Evolutionary conservation across 108 stramenopile genomes (phyloP).

Genomic region (Cyclotella atomus): DNA sequence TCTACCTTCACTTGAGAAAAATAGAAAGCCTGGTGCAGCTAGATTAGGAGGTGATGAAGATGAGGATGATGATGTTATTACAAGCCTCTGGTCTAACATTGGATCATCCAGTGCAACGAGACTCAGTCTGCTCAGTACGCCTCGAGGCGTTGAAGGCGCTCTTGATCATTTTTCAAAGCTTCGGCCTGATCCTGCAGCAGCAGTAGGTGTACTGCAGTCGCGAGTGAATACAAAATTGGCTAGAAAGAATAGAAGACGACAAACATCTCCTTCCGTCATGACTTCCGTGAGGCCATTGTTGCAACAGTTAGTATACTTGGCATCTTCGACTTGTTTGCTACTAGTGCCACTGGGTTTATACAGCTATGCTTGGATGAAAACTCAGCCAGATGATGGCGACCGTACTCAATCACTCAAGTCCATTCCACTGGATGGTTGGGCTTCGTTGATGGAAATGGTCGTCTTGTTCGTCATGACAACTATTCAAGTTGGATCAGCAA

Average conservation of each 20-base stretch:
- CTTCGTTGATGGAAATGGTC: constrained; percentile 65
- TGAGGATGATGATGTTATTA: constrained; percentile 30
- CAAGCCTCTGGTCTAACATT: constrained; percentile 57
- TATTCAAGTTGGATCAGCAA: constrained; percentile 47
- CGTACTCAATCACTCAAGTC: constrained; percentile 13
- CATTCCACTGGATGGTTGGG: constrained; percentile 42
- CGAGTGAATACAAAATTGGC: neutral
- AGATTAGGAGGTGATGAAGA: constrained; percentile 53
- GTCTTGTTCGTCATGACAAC: constrained; percentile 57
- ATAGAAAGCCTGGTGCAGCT: constrained; percentile 23
- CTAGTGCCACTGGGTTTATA: constrained; percentile 38
- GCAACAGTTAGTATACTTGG: constrained; percentile 47
- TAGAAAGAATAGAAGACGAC: constrained; percentile 19
- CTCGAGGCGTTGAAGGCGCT: constrained; percentile 64
- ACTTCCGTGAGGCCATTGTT: constrained; percentile 31
- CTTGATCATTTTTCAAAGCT: constrained; percentile 56
- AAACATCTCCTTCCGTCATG: neutral
- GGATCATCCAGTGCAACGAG: constrained; percentile 80
- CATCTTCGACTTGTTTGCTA: constrained; percentile 36
- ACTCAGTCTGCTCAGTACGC: constrained; percentile 62
- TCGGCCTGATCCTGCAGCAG: constrained; percentile 37
- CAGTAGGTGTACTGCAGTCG: constrained; percentile 20
- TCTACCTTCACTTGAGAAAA: constrained; percentile 62
- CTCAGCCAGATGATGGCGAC: constrained; percentile 12
- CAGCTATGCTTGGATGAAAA: constrained; percentile 17